Evolutionary conservation across 2,329 filamentous ascomycete species (phyloP).

Genomic region (Xylaria hypoxylon): DNA sequence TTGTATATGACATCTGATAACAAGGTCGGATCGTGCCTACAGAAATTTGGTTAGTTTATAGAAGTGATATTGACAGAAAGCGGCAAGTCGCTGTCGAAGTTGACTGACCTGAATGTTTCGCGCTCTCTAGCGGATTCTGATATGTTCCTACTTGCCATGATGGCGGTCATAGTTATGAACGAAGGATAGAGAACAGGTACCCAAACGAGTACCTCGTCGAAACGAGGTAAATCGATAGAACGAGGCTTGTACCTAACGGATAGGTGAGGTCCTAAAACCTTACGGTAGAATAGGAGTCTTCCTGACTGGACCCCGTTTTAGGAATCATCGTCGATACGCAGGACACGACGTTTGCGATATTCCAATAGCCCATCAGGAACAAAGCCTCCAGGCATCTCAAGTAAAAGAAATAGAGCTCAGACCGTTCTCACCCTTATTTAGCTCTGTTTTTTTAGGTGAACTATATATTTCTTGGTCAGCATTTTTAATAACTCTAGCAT

Average conservation of each 20-base stretch:
- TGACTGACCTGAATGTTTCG: conserved; percentile 34
- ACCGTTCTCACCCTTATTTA: conserved; percentile 11
- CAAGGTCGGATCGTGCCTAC: conserved; percentile 34
- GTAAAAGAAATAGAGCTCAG: neutral
- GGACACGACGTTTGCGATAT: conserved; percentile 9
- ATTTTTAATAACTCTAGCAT: neutral
- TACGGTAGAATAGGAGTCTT: conserved; percentile 13
- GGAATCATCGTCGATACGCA: conserved; percentile 23
- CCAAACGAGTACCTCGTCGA: neutral
- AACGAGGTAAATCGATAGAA: neutral
- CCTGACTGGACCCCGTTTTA: conserved; percentile 11
- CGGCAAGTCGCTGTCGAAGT: neutral
- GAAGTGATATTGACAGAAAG: neutral
- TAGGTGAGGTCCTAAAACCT: conserved; percentile 9
- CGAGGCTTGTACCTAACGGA: neutral
- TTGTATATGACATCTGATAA: conserved; percentile 26
- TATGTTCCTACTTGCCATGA: conserved; percentile 25
- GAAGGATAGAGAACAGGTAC: neutral
- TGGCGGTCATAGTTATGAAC: neutral
- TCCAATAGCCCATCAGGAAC: neutral
- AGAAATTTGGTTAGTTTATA: conserved; percentile 9
- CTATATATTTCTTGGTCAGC: conserved; percentile 10
- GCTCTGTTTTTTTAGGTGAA: conserved; percentile 24
- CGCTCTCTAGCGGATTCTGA: conserved; percentile 35
- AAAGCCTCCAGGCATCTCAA: neutral